These are phyloP conservation scores for Zygoascus flipseniorum DNA, from an alignment of 805 yeast genomes.

Conservation along the genomic window DNA sequence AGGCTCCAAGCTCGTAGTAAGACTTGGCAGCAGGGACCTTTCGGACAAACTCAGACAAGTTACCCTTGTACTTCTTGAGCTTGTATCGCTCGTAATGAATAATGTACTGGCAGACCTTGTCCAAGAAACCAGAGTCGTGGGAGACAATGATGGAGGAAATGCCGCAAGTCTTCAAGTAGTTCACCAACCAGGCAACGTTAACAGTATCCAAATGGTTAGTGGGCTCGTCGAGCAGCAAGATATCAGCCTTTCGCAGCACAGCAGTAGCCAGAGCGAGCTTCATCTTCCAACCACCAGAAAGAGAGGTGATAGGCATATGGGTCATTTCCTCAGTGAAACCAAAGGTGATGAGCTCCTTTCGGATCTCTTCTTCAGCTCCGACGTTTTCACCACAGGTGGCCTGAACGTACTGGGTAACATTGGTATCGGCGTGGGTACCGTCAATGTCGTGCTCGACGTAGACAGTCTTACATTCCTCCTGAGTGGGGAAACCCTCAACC, in stretches of 20 bases:
- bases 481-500: constrained; percentile 99
- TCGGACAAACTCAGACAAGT: constrained; percentile 97
- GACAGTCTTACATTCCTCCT: constrained; percentile 97
- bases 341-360: constrained; percentile 76
- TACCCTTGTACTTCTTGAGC: constrained; percentile 99
- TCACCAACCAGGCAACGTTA: constrained; percentile 98
- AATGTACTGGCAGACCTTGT: constrained; percentile 94
- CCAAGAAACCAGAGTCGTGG: constrained; percentile 99
- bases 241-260: constrained; percentile 95
- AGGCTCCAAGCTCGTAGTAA: constrained; percentile 97
- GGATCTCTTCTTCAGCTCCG: constrained; percentile 66
- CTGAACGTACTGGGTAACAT: constrained; percentile 86
- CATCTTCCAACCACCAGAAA: constrained; percentile 99
- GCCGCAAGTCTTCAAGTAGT: constrained; percentile 98
- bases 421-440: constrained; percentile 93
- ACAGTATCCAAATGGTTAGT: constrained; percentile 99
- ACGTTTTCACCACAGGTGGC: constrained; percentile 72
- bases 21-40: constrained; percentile 98
- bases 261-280: constrained; percentile 99
- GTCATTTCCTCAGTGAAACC: constrained; percentile 92
- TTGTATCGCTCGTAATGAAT: constrained; percentile 99
- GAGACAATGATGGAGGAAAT: constrained; percentile 97
- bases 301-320: constrained; percentile 85
- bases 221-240: constrained; percentile 97
- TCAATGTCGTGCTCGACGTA: constrained; percentile 99